Evolutionary conservation across 352 stramenopile species (phyloP), one percentile per base, ranked within the genome.

Genomic region (Plasmopara viticola): DNA sequence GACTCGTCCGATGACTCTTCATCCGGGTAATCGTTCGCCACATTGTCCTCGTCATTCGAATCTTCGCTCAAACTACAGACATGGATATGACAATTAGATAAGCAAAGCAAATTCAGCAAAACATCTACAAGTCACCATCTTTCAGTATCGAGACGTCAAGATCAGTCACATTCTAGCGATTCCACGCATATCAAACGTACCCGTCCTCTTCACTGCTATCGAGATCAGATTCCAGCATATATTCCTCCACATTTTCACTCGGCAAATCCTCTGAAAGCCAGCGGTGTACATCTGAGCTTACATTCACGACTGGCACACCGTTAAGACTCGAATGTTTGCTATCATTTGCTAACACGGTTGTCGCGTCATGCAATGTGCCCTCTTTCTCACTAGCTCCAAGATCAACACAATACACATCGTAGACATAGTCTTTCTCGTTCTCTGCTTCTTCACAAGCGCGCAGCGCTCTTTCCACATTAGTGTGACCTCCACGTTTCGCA

Each of bases 381-480:
- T 25, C 51, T 20, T 49, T 38, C 29, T 74, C 57, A 44, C 66
- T 86, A 6, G 74, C 63, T 3, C 69, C 68, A 20, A 85, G 65
- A 29, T 93, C 83, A 40, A 93, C 71, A 43, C 83, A 91, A 66
- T 93, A 93, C 14, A 93, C 76, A 43, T 93, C 83, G 40, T 91
- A 93, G 8, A 93, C 83, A 40, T 74, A 93, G 47, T 88, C 72
- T 39, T 90, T 93, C 51, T 93, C 83, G 15, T 62, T 58, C 56
- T 91, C 78, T 5, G 79, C 72, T 33, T 80, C 63, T 60, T 93
- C 83, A 56, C 83, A 93, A 14, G 83, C 83, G 29, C 73, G 44
- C 44, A 93, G 41, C 9, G 83, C 83, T 15, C 66, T 70, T 40
- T 90, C 70, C 6, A 90, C 72, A 56, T 69, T 80, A 10, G 14